A percentile compares a stretch with the other conserved stretches of the same genome.
Conservation (phyloP, 192 early-diverging fungal genomes). For the Backusella westeae region DNA sequence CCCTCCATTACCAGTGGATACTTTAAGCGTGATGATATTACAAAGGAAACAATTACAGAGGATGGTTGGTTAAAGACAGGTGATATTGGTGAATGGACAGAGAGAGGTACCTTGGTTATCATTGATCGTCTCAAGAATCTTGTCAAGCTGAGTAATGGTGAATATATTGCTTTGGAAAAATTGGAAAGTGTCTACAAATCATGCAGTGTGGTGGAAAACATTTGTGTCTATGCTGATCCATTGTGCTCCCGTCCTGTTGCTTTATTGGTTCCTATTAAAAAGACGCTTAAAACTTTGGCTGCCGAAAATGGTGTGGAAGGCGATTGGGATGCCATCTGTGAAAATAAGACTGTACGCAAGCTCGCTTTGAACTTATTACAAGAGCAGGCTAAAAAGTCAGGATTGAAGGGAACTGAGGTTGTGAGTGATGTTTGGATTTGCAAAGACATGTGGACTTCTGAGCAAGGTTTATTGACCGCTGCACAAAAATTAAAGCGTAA, state of each 20-base stretch:
- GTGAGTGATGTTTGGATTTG: constrained; percentile 66
- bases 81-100: constrained; percentile 71
- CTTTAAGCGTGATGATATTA: constrained; percentile 59
- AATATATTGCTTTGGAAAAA: constrained; percentile 63
- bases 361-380: constrained; percentile 42
- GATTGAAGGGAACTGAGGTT: constrained; percentile 76
- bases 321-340: constrained; percentile 54
- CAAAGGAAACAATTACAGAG: constrained; percentile 54
- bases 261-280: constrained; percentile 67
- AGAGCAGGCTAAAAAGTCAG: constrained; percentile 57
- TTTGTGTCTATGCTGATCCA: constrained; percentile 76
- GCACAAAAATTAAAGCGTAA: constrained; percentile 91
- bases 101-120: constrained; percentile 68
- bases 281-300: constrained; percentile 44
- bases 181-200: constrained; percentile 76
- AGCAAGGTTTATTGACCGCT: constrained; percentile 79
- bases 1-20: constrained; percentile 62
- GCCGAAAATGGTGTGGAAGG: constrained; percentile 42
- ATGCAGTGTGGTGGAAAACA: constrained; percentile 69
- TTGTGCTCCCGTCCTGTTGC: constrained; percentile 71
- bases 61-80: constrained; percentile 77
- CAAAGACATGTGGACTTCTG: constrained; percentile 86
- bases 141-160: constrained; percentile 73
- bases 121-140: constrained; percentile 84
- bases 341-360: constrained; percentile 51